These are phyloP conservation scores for Acrodontium crateriforme DNA, from an alignment of 2,329 filamentous ascomycete species.

Conservation along the genomic window DNA sequence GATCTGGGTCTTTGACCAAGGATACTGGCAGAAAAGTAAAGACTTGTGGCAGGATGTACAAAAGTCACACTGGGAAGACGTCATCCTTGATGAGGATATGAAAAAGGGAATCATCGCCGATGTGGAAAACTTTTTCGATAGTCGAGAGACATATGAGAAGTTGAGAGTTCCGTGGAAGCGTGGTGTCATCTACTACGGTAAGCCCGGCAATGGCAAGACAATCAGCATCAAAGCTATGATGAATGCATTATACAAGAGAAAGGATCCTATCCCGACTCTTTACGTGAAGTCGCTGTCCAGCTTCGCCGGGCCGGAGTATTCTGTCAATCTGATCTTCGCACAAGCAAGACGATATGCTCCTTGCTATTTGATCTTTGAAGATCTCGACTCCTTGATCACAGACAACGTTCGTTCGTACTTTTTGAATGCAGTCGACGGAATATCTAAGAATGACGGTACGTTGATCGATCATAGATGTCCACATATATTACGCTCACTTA, in stretches of 20 bases:
- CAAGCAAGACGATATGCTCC: conserved; percentile 50
- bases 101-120: conserved; percentile 51
- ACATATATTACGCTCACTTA: too few species aligned
- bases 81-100: conserved; percentile 52
- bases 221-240: conserved; percentile 57
- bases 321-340: conserved; percentile 40
- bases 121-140: conserved; percentile 50
- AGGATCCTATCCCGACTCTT: conserved; percentile 42
- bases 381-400: conserved; percentile 53
- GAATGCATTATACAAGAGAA: conserved; percentile 44
- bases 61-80: conserved; percentile 47
- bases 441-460: conserved; percentile 56
- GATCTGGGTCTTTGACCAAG: conserved; percentile 52
- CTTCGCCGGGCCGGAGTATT: conserved; percentile 42
- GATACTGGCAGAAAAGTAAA: conserved; percentile 47
- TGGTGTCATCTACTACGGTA: conserved; percentile 54
- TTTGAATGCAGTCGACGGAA: conserved; percentile 58
- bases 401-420: conserved; percentile 52
- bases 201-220: conserved; percentile 54
- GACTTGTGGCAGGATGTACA: conserved; percentile 45
- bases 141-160: conserved; percentile 42
- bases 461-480: conserved; percentile 33
- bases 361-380: conserved; percentile 59
- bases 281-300: conserved; percentile 42
- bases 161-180: conserved; percentile 59